A percentile compares a stretch with the other conserved stretches of the same genome.
Conservation (phyloP, 495 filamentous ascomycete genomes). For the Penicillium maclennaniae region DNA sequence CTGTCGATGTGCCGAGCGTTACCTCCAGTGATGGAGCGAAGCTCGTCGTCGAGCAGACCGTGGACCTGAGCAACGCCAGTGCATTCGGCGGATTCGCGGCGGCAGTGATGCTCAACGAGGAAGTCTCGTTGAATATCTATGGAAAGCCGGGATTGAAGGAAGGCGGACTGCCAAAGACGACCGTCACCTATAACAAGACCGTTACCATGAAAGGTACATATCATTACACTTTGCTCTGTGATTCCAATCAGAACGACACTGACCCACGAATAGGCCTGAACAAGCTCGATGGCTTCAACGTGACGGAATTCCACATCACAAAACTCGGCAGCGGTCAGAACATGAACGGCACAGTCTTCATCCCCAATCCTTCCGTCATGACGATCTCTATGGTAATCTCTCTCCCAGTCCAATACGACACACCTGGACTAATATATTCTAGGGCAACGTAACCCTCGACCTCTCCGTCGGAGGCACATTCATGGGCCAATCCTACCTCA, state of each 20-base stretch:
- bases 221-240: not conserved
- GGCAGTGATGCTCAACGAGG: conserved; percentile 52
- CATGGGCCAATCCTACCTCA: conserved; percentile 54
- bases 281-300: conserved; percentile 55
- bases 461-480: conserved; percentile 47
- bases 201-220: conserved; percentile 52
- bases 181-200: conserved; percentile 54
- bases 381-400: conserved; percentile 56
- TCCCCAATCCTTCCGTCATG: conserved; percentile 69
- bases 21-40: conserved; percentile 53
- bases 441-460: conserved; percentile 65
- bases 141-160: conserved; percentile 54
- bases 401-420: not conserved
- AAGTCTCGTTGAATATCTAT: conserved; percentile 54
- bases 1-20: conserved; percentile 50
- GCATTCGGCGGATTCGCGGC: conserved; percentile 57
- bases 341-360: conserved; percentile 57
- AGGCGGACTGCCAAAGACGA: conserved; percentile 44
- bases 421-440: conserved; percentile 3
- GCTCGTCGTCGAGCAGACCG: conserved; percentile 49
- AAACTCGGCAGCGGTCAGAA: conserved; percentile 49
- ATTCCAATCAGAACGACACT: not conserved
- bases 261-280: conserved; percentile 47
- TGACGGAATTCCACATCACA: conserved; percentile 48
- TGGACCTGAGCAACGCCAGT: conserved; percentile 47